Conservation (phyloP, 2,329 filamentous ascomycete species). For the Fusarium camptoceras region DNA sequence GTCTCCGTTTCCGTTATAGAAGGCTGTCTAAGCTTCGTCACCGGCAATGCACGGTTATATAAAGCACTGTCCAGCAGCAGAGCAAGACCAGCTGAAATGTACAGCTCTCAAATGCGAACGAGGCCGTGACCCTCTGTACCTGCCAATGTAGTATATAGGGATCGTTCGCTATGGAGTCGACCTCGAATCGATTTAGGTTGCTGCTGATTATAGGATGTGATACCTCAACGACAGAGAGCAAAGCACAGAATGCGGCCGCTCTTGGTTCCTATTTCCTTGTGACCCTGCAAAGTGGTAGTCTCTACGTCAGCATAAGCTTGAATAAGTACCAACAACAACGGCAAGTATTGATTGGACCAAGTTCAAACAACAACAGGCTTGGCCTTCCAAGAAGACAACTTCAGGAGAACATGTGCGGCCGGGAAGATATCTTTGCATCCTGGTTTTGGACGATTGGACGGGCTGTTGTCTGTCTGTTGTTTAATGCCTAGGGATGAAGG, state of each 20-base stretch:
- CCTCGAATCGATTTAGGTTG: neutral
- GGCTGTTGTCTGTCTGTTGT: neutral
- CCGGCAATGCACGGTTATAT: neutral
- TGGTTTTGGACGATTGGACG: neutral
- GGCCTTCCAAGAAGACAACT: neutral
- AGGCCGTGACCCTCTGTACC: neutral
- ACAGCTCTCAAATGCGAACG: neutral
- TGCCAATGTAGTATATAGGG: neutral
- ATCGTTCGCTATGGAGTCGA: conserved; percentile 9
- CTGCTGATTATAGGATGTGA: conserved; percentile 1
- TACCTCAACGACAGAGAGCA: neutral
- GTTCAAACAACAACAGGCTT: neutral
- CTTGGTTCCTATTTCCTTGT: neutral
- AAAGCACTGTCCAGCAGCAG: neutral
- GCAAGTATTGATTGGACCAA: neutral
- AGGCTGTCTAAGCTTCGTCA: neutral
- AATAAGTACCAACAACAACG: neutral
- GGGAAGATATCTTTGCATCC: neutral
- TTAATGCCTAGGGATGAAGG: neutral
- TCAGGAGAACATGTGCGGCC: neutral
- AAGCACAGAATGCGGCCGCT: neutral
- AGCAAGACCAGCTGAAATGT: neutral
- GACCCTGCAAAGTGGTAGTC: neutral
- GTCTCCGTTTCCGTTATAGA: too few relatives aligned
- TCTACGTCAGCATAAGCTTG: neutral